Percentiles rank a stretch among this genome's conserved stretches.
Conservation (phyloP, 2,329 filamentous ascomycete genomes). For the Colletotrichum gloeosporioides region DNA sequence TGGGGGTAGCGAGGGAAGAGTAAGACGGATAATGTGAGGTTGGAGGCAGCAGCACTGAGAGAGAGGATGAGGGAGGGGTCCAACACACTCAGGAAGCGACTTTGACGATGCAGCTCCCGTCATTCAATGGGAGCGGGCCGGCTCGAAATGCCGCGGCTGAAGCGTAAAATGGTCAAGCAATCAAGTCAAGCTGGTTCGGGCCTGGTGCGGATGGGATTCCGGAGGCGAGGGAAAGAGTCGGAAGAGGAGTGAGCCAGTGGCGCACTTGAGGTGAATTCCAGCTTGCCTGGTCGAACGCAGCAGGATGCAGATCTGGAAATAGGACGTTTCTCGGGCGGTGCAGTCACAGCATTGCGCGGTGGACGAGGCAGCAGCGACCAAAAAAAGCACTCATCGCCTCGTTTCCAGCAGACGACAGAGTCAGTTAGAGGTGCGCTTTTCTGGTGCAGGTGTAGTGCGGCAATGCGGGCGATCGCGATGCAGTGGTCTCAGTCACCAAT, state of each 20-base stretch:
- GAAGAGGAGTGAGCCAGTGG: not conserved
- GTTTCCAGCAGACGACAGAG: not conserved
- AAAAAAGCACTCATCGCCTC: not conserved
- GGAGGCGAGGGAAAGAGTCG: not conserved
- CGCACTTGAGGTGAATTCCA: not conserved
- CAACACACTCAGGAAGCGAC: not conserved
- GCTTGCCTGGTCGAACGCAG: not conserved
- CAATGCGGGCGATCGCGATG: slow-evolving; percentile 9
- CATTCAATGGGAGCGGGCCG: not conserved
- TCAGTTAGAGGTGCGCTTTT: not conserved
- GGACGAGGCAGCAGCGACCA: not conserved
- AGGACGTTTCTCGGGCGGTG: not conserved
- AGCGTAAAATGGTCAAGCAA: not conserved
- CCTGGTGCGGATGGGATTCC: not conserved
- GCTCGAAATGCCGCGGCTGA: not conserved
- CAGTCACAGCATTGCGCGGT: not conserved
- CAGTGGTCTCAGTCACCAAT: not conserved
- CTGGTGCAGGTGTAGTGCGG: not conserved
- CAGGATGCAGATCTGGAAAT: not conserved
- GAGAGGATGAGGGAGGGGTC: not conserved
- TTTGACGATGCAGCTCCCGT: not conserved
- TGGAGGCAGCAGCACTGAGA: not conserved
- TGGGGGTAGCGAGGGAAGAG: not conserved
- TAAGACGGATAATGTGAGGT: not conserved
- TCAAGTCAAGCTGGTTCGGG: not conserved